Evolutionary conservation across 805 yeast genomes (phyloP).

Genomic region (Sugiyamaella chiloensis): DNA sequence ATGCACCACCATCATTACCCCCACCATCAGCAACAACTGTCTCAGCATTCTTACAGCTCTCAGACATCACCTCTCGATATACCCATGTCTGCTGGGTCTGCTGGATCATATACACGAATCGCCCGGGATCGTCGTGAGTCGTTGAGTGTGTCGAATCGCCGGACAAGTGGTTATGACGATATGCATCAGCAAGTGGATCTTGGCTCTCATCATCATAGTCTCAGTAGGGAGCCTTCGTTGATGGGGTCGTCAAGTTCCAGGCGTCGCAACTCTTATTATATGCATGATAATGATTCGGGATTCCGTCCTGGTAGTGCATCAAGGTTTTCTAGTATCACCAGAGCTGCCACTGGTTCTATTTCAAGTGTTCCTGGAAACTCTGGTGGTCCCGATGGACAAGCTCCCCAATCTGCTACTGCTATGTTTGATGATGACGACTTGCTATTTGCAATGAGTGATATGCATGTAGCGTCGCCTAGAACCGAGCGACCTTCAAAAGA

Average conservation of each 20-base stretch:
- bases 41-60: not conserved
- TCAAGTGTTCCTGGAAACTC: slow-evolving; percentile 8
- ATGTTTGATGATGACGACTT: slow-evolving; percentile 35
- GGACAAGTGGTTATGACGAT: slow-evolving; percentile 20
- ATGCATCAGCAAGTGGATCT: slow-evolving; percentile 18
- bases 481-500: not conserved
- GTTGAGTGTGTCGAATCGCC: slow-evolving; percentile 15
- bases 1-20: too few relatives aligned
- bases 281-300: slow-evolving; percentile 12
- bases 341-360: not conserved
- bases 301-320: slow-evolving; percentile 12
- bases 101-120: slow-evolving; percentile 6
- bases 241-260: slow-evolving; percentile 4
- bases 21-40: not conserved
- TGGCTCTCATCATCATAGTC: slow-evolving; percentile 22
- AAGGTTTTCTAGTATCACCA: not conserved
- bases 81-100: slow-evolving; percentile 11
- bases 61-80: slow-evolving; percentile 22
- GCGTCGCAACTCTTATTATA: slow-evolving; percentile 16
- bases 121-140: slow-evolving; percentile 15
- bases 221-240: not conserved
- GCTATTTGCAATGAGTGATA: slow-evolving; percentile 39
- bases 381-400: too few relatives aligned
- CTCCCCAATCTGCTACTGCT: slow-evolving; percentile 4
- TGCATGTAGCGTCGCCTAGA: slow-evolving; percentile 22